A percentile compares a stretch with the other conserved stretches of the same genome.
Evolutionary conservation across 306 rosid genomes (phyloP).

Genomic region (Pueraria montana): DNA sequence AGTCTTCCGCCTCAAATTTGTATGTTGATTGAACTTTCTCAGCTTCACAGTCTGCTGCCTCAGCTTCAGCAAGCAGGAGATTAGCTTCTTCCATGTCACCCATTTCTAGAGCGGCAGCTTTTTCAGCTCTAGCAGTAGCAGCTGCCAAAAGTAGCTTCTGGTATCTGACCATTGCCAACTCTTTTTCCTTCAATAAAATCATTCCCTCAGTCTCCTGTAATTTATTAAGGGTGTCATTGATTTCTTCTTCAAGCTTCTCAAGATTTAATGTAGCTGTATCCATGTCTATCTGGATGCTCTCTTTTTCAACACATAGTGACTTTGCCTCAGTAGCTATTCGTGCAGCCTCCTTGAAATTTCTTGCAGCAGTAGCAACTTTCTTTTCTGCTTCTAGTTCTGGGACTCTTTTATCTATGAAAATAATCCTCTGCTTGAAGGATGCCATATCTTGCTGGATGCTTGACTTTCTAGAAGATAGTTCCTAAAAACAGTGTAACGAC

Average conservation of each 20-base stretch:
- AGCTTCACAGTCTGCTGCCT: conserved; percentile 79
- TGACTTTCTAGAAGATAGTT: conserved; percentile 81
- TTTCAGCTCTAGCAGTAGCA: conserved; percentile 76
- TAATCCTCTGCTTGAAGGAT: conserved; percentile 74
- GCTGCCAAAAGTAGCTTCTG: conserved; percentile 75
- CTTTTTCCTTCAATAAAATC: conserved; percentile 74
- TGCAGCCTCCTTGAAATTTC: conserved; percentile 92
- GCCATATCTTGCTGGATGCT: conserved; percentile 74
- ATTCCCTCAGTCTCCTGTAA: conserved; percentile 73
- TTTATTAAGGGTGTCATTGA: conserved; percentile 60
- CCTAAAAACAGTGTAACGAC: conserved; percentile 59
- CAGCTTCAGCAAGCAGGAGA: conserved; percentile 83
- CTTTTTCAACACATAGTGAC: conserved; percentile 69
- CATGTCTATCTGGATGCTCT: conserved; percentile 63
- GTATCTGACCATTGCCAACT: conserved; percentile 77
- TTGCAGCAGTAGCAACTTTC: conserved; percentile 82
- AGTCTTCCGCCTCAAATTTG: conserved; percentile 64
- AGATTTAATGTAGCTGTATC: conserved; percentile 59
- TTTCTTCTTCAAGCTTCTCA: conserved; percentile 77
- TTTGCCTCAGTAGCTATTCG: conserved; percentile 83
- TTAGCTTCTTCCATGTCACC: conserved; percentile 81
- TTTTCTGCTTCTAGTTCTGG: conserved; percentile 91
- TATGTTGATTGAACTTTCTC: conserved; percentile 66
- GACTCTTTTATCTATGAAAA: conserved; percentile 80
- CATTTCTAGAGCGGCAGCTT: conserved; percentile 72